Base-by-base conservation (phyloP, 129 eudicot species). In the Escallonia rubra region DNA sequence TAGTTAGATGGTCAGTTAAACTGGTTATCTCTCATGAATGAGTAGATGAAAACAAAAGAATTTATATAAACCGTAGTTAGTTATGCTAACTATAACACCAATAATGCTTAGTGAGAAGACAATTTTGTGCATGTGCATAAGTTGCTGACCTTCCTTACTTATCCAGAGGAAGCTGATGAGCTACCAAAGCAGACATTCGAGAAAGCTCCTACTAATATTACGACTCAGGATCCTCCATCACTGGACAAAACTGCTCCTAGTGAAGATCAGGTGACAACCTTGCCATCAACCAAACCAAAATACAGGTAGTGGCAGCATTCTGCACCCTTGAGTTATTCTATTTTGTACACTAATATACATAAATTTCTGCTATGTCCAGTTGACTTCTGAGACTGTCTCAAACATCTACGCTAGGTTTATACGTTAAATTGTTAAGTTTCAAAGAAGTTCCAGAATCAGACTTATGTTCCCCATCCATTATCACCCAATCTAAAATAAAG, bases 81-180 rank as follows among this genome's bases (percentile, higher is more conserved):
- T 23, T 23, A 23, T 23, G 1, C 34, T 23, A 23, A 23, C 34
- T 23, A 23, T 23, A 23, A 23, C 34, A 23, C 34, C 34, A 23
- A 23, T 23, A 23, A 23, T 23, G 0, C 34, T 23, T 23, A 23
- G 34, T 23, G 34, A 23, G 34, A 23, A 23, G 34, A 23, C 34
- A 16, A 16, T 45, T 60, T 4, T 45, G 16, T 51, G 48, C 63
- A 39, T 66, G 34, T 57, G 49, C 23, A 23, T 46, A 57, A 14
- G 47, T 54, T 23, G 34, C 50, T 3, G 72, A 41, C 15, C 44
- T 68, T 71, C 44, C 34, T 59, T 70, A 75, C 9, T 60, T 48
- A 46, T 68, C 57, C 82, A 90, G 97, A 84, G 83, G 95, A 90
- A 82, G 76, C 70, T 40, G 83, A 76, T 58, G 85, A 84, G 75